A percentile compares a stretch with the other conserved stretches of the same genome.
These are phyloP conservation scores for Alternaria sp. DNA, from an alignment of 2,329 filamentous ascomycete species.

Conservation along the genomic window DNA sequence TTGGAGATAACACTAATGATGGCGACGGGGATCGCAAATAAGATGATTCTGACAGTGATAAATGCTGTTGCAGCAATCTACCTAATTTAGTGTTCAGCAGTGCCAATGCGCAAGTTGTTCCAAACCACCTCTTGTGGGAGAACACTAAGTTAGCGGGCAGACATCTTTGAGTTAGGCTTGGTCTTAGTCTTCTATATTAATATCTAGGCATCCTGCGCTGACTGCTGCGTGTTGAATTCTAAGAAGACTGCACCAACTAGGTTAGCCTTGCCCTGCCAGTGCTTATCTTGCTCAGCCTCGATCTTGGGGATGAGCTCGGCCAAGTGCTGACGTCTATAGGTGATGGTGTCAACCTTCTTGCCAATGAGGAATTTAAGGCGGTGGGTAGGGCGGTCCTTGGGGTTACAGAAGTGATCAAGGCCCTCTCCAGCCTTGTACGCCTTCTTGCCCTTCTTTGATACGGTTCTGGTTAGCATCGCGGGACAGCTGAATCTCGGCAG, in stretches of 20 bases:
- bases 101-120: constrained; percentile 55
- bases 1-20: constrained; percentile 57
- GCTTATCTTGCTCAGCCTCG: constrained; percentile 70
- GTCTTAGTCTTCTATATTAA: constrained; percentile 57
- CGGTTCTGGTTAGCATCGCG: constrained; percentile 70
- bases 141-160: constrained; percentile 55
- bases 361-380: constrained; percentile 54
- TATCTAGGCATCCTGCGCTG: constrained; percentile 86
- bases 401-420: constrained; percentile 56
- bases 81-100: constrained; percentile 41
- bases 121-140: constrained; percentile 59
- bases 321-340: constrained; percentile 80
- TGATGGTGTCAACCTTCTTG: constrained; percentile 73
- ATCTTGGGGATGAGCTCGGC: constrained; percentile 76
- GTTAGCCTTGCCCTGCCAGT: constrained; percentile 70
- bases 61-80: constrained; percentile 51
- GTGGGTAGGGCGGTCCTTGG: constrained; percentile 54
- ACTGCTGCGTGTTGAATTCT: constrained; percentile 81
- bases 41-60: constrained; percentile 55
- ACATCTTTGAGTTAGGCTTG: constrained; percentile 47
- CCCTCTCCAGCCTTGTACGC: too few relatives aligned
- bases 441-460: constrained; percentile 66
- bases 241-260: constrained; percentile 85
- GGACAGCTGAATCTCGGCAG: constrained; percentile 56
- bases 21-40: constrained; percentile 58